Percentiles rank a stretch among this genome's conserved stretches.
phyloP scores from a whole-genome alignment of 2,329 filamentous ascomycete genomes.

The Penicillium janthinellum region DNA sequence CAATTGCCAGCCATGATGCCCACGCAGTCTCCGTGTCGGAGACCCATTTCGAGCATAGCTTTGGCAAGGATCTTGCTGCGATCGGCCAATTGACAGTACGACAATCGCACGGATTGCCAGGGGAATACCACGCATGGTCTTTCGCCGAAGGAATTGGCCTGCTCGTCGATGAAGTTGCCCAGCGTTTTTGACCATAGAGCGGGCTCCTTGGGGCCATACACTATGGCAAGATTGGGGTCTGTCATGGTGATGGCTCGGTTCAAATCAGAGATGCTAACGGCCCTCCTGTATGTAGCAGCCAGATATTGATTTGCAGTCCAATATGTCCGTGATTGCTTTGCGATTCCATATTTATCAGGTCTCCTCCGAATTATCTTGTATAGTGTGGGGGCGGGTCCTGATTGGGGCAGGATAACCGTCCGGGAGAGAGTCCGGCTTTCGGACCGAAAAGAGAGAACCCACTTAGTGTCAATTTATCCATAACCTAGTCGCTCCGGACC shows the following conservation, averaged over 20 bases:
- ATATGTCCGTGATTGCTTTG: background rate
- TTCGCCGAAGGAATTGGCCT: constrained; percentile 15
- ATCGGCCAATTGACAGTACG: constrained; percentile 24
- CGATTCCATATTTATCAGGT: background rate
- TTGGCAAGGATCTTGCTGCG: constrained; percentile 46
- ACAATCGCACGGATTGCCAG: constrained; percentile 24
- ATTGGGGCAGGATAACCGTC: background rate
- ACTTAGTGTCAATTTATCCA: background rate
- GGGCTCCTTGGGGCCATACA: constrained; percentile 26
- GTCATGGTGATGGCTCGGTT: background rate
- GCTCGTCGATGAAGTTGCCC: constrained; percentile 25
- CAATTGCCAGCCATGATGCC: constrained; percentile 68
- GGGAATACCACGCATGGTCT: constrained; percentile 19
- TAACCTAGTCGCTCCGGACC: background rate
- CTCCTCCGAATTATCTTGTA: background rate
- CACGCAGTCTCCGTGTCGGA: constrained; percentile 67
- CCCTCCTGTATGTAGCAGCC: background rate
- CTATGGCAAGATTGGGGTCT: constrained; percentile 12
- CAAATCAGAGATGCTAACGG: too few relatives aligned
- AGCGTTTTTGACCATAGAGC: constrained; percentile 24
- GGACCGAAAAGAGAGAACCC: constrained; percentile 13
- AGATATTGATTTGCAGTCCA: background rate
- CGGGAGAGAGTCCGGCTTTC: constrained; percentile 12
- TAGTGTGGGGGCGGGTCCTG: background rate
- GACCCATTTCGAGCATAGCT: constrained; percentile 64